These are phyloP conservation scores for Cyclostephanos invisitatus DNA, from an alignment of 108 stramenopile genomes.

Conservation along the genomic window DNA sequence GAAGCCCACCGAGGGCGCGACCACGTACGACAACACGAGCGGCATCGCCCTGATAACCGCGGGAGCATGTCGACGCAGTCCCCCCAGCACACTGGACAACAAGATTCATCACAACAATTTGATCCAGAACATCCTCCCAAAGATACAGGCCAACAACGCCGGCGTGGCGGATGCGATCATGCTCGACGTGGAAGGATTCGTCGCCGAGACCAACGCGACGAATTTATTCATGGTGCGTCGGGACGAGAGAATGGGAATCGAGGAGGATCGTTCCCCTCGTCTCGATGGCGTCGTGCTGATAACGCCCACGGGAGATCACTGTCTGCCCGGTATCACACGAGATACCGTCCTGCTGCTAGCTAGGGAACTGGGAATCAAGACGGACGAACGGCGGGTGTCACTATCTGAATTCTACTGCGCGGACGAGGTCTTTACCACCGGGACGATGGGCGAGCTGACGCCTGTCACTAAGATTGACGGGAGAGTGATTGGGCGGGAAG, in stretches of 20 bases:
- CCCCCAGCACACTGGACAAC: conserved; percentile 82
- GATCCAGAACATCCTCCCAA: conserved; percentile 93
- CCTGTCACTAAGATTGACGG: conserved; percentile 91
- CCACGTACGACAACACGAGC: conserved; percentile 86
- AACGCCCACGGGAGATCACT: conserved; percentile 88
- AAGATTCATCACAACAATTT: conserved; percentile 84
- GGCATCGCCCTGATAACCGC: conserved; percentile 87
- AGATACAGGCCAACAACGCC: conserved; percentile 92
- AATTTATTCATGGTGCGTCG: conserved; percentile 88
- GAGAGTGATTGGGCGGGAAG: conserved; percentile 68
- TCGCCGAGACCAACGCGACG: conserved; percentile 91
- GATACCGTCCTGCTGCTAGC: conserved; percentile 72
- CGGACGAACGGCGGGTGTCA: conserved; percentile 66
- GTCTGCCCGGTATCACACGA: conserved; percentile 90
- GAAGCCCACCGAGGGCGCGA: conserved; percentile 88
- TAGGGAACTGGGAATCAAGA: conserved; percentile 68
- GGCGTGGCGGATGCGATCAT: conserved; percentile 90
- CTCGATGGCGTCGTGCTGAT: conserved; percentile 63
- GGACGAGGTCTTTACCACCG: conserved; percentile 92
- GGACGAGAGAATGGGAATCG: conserved; percentile 10
- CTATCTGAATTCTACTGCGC: conserved; percentile 88
- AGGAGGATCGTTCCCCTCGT: background rate
- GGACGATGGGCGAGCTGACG: conserved; percentile 94
- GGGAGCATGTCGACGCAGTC: conserved; percentile 68
- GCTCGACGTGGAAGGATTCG: conserved; percentile 92